Conservation (phyloP, 331 rosid species). For the Dryas integrifolia region DNA sequence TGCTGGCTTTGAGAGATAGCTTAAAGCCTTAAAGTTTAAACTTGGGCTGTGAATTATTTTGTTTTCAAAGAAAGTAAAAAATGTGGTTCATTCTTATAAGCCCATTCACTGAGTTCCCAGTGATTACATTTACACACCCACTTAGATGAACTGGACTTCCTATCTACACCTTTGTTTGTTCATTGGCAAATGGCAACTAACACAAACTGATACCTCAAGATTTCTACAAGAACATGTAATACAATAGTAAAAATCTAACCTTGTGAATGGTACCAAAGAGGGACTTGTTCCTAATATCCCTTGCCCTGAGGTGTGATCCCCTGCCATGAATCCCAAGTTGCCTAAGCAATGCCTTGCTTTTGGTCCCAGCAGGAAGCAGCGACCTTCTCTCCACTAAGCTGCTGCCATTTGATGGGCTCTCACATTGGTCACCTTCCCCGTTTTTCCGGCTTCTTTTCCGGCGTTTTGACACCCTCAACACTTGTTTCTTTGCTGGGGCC, state of each 20-base stretch:
- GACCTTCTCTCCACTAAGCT: slow-evolving; percentile 55
- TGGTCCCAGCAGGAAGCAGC: slow-evolving; percentile 41
- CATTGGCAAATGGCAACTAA: not conserved
- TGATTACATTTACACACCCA: not conserved
- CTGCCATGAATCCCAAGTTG: slow-evolving; percentile 42
- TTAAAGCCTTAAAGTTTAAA: not conserved
- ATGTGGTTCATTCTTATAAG: not conserved
- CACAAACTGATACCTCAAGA: not conserved
- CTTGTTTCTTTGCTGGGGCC: slow-evolving; percentile 22
- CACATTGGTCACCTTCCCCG: slow-evolving; percentile 23
- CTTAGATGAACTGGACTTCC: not conserved
- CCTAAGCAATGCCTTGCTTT: slow-evolving; percentile 54
- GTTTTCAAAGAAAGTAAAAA: not conserved
- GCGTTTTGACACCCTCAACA: slow-evolving; percentile 28
- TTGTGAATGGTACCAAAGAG: slow-evolving; percentile 62
- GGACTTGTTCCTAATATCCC: slow-evolving; percentile 58
- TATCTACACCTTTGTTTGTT: not conserved
- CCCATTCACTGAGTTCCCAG: not conserved
- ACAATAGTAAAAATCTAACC: slow-evolving; percentile 34
- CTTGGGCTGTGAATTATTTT: not conserved
- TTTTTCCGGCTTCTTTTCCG: slow-evolving; percentile 31
- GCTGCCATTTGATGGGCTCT: slow-evolving; percentile 33
- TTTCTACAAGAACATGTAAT: not conserved
- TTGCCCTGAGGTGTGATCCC: slow-evolving; percentile 45
- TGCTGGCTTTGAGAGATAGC: not conserved